These are phyloP conservation scores for Penicillium sp. DNA, from an alignment of 2,329 filamentous ascomycete species.

Conservation along the genomic window DNA sequence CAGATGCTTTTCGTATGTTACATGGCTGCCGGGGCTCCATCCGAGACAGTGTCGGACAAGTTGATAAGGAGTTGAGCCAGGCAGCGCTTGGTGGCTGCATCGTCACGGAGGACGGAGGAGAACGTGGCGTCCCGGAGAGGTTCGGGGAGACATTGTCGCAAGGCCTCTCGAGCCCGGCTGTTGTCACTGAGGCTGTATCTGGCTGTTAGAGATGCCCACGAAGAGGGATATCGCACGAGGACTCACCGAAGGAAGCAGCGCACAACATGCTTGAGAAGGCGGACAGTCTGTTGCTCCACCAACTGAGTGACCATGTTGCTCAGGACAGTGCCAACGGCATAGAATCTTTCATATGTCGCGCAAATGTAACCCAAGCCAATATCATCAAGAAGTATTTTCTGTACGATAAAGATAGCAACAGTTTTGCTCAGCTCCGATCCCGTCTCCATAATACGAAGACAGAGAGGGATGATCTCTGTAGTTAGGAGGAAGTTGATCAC, in stretches of 20 bases:
- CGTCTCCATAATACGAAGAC: constrained; percentile 98
- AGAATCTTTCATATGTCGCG: constrained; percentile 97
- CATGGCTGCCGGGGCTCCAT: constrained; percentile 44
- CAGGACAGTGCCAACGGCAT: constrained; percentile 92
- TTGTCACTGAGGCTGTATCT: constrained; percentile 80
- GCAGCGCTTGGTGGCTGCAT: constrained; percentile 95
- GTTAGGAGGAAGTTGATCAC: constrained; percentile 99
- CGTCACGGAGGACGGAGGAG: constrained; percentile 90
- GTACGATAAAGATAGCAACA: constrained; percentile 98
- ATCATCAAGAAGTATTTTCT: constrained; percentile 96
- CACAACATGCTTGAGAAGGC: constrained; percentile 94
- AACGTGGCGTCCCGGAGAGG: constrained; percentile 99
- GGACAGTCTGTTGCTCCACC: constrained; percentile 94
- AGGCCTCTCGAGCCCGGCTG: constrained; percentile 86
- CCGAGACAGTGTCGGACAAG: constrained; percentile 80
- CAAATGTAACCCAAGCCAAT: constrained; percentile 97
- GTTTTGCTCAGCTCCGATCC: constrained; percentile 98
- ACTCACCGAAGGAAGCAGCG: constrained; percentile 89
- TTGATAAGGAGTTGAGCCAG: constrained; percentile 97
- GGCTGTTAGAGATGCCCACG: constrained; percentile 1
- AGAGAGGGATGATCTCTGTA: constrained; percentile 96
- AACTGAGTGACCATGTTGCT: constrained; percentile 99
- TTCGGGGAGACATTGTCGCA: constrained; percentile 93
- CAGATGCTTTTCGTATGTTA: constrained; percentile 37
- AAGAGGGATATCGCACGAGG: background rate